Conservation (phyloP, 345 rosid species). For the Ceriops decandra region DNA sequence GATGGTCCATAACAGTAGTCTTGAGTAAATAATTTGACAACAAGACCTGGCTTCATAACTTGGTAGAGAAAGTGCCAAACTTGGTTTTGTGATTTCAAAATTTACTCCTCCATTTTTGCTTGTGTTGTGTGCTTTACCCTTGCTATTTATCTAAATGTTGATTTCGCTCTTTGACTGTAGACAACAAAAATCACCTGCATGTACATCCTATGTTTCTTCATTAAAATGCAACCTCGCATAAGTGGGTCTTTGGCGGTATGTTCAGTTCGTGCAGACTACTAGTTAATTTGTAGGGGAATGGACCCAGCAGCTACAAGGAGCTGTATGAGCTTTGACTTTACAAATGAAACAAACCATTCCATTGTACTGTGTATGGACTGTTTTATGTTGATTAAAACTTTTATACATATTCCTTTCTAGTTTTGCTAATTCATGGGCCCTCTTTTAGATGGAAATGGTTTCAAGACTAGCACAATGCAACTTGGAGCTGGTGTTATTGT, state of each 20-base stretch:
- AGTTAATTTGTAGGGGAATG: constrained; percentile 53
- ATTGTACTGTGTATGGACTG: constrained; percentile 71
- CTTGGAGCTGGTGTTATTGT: constrained; percentile 95
- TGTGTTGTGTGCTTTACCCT: too few species aligned
- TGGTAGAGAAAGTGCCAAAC: too few species aligned
- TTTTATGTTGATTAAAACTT: constrained; percentile 1
- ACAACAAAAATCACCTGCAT: constrained; percentile 68
- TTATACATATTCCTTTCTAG: neutral
- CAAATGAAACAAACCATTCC: constrained; percentile 67
- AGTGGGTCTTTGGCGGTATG: constrained; percentile 98
- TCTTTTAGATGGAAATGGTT: constrained; percentile 90
- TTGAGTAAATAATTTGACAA: too few species aligned
- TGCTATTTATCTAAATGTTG: constrained; percentile 6
- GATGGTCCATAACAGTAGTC: too few species aligned
- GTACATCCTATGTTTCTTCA: too few species aligned
- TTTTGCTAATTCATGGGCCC: constrained; percentile 9
- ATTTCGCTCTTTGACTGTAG: constrained; percentile 27
- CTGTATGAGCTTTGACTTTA: constrained; percentile 96
- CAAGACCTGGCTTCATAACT: too few species aligned
- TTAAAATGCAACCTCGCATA: constrained; percentile 51
- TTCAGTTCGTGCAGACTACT: neutral
- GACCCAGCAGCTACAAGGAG: constrained; percentile 74
- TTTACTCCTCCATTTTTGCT: too few species aligned
- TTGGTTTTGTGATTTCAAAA: too few species aligned
- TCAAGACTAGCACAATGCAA: constrained; percentile 95